These are phyloP conservation scores for Sordaria brevicollis DNA, from an alignment of 495 filamentous ascomycete genomes.

Conservation along the genomic window DNA sequence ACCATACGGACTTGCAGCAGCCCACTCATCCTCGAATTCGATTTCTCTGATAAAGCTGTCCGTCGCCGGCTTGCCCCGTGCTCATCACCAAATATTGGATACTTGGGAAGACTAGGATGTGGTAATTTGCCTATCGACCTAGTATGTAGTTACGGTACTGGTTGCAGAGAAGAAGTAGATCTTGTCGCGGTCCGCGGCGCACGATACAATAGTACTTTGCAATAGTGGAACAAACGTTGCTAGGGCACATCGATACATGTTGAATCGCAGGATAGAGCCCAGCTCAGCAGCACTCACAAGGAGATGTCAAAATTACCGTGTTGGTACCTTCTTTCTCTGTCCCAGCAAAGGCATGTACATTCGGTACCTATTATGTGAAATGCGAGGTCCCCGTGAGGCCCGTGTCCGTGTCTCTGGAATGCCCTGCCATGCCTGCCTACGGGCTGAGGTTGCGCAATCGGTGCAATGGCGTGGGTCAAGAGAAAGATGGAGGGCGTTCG, in stretches of 20 bases:
- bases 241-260: neutral
- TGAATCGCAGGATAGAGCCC: neutral
- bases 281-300: neutral
- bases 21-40: neutral
- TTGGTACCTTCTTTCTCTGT: neutral
- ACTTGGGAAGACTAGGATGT: neutral
- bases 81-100: neutral
- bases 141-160: constrained; percentile 1
- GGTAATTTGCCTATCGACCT: neutral
- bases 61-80: neutral
- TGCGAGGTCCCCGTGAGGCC: neutral
- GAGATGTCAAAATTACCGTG: neutral
- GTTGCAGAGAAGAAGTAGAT: constrained; percentile 4
- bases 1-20: neutral
- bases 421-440: neutral
- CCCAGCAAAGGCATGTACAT: neutral
- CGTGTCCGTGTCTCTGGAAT: neutral
- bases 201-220: constrained; percentile 14
- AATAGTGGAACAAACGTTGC: constrained; percentile 12
- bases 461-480: neutral
- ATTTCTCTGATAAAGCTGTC: neutral
- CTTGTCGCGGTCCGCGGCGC: constrained; percentile 13
- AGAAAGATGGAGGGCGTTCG: neutral
- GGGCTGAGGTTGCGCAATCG: neutral
- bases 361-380: neutral